Conservation (phyloP, 2,329 filamentous ascomycete genomes). For the Mariannaea sp. region DNA sequence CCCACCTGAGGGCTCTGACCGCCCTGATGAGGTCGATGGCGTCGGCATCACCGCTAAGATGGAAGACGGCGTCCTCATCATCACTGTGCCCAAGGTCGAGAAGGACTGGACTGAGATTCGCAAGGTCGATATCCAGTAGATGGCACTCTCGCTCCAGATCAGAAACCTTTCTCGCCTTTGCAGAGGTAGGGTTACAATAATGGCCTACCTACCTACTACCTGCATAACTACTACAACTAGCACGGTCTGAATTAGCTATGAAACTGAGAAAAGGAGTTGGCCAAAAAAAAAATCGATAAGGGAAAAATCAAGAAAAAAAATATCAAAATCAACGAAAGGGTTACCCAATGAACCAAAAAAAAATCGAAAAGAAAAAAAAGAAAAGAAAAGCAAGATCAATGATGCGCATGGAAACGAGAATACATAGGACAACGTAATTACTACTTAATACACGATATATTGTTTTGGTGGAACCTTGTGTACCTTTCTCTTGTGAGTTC, state of each 20-base stretch:
- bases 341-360: too few relatives aligned
- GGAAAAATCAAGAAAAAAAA: not conserved
- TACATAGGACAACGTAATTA: too few relatives aligned
- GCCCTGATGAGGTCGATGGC: slow-evolving; percentile 65
- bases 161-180: not conserved
- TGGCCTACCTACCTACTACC: too few relatives aligned
- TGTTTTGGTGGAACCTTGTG: too few relatives aligned
- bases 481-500: too few relatives aligned
- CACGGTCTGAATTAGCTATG: slow-evolving; percentile 23
- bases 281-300: not conserved
- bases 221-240: not conserved
- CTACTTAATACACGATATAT: too few relatives aligned
- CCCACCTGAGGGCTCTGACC: slow-evolving; percentile 48
- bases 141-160: not conserved
- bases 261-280: slow-evolving; percentile 1
- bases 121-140: slow-evolving; percentile 62
- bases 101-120: slow-evolving; percentile 68
- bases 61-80: slow-evolving; percentile 75
- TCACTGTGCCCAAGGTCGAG: slow-evolving; percentile 78
- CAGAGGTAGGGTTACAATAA: too few relatives aligned
- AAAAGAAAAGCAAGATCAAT: too few relatives aligned
- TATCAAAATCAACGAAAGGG: not conserved
- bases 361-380: too few relatives aligned
- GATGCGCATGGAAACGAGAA: too few relatives aligned
- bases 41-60: slow-evolving; percentile 74